Evolutionary conservation across 2,329 filamentous ascomycete genomes (phyloP).

Genomic region (Trichoderma sp.): DNA sequence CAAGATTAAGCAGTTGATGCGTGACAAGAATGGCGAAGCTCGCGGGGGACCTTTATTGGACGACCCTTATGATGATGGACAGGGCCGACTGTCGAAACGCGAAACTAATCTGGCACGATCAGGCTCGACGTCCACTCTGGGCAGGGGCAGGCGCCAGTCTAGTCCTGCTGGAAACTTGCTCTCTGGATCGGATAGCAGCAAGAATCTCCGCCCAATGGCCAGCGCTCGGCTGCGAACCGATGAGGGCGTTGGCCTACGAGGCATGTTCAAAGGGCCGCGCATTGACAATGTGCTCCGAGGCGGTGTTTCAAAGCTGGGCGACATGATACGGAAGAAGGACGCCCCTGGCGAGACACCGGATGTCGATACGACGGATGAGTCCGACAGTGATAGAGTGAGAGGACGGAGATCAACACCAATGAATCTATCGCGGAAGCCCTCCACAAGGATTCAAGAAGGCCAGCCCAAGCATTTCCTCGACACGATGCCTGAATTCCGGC

Average conservation of each 20-base stretch:
- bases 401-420: slow-evolving; percentile 43
- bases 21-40: slow-evolving; percentile 54
- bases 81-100: slow-evolving; percentile 33
- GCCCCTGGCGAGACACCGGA: slow-evolving; percentile 40
- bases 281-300: slow-evolving; percentile 71
- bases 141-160: slow-evolving; percentile 21
- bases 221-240: slow-evolving; percentile 49
- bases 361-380: slow-evolving; percentile 50
- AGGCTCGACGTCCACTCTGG: slow-evolving; percentile 30
- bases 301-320: slow-evolving; percentile 58
- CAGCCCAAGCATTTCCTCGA: slow-evolving; percentile 52
- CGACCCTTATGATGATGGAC: slow-evolving; percentile 39
- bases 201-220: slow-evolving; percentile 40
- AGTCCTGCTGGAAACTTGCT: slow-evolving; percentile 35
- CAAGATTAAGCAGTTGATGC: slow-evolving; percentile 58
- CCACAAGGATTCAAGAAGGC: slow-evolving; percentile 37
- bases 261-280: slow-evolving; percentile 76
- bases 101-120: slow-evolving; percentile 31
- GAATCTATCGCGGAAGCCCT: slow-evolving; percentile 40
- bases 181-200: slow-evolving; percentile 34
- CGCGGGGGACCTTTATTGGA: slow-evolving; percentile 37
- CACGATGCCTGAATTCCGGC: slow-evolving; percentile 53
- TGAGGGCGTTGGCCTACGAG: slow-evolving; percentile 47
- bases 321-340: slow-evolving; percentile 60
- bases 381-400: slow-evolving; percentile 47